Percentiles rank a stretch among this genome's conserved stretches.
These are phyloP conservation scores for Massariosphaeria phaeospora DNA, from an alignment of 495 filamentous ascomycete species.

Conservation along the genomic window DNA sequence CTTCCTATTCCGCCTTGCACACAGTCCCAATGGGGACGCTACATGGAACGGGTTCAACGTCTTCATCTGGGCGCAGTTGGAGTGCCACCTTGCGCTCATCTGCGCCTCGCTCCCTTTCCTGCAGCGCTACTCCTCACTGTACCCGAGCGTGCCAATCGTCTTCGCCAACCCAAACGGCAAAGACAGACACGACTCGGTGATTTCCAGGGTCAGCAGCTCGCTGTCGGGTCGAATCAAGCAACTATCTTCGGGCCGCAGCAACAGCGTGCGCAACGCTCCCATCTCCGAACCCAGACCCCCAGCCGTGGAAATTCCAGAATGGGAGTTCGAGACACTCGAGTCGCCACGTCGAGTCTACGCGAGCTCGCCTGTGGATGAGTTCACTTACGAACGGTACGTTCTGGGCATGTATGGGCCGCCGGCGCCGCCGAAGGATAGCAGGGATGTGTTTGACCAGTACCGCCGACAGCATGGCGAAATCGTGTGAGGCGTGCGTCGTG, in stretches of 20 bases:
- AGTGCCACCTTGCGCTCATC: slow-evolving; percentile 33
- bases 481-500: background rate
- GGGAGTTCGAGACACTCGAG: slow-evolving; percentile 23
- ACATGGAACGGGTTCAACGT: slow-evolving; percentile 34
- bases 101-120: slow-evolving; percentile 32
- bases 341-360: slow-evolving; percentile 2
- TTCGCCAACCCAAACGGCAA: slow-evolving; percentile 6
- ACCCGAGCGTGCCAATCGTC: slow-evolving; percentile 13
- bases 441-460: slow-evolving; percentile 24
- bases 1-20: slow-evolving; percentile 26
- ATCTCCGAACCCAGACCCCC: slow-evolving; percentile 25
- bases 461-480: slow-evolving; percentile 7
- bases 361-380: slow-evolving; percentile 4
- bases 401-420: slow-evolving; percentile 22
- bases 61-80: slow-evolving; percentile 30
- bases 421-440: slow-evolving; percentile 27
- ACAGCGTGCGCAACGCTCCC: background rate
- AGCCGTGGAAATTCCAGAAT: slow-evolving; percentile 25
- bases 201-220: slow-evolving; percentile 21
- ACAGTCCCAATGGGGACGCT: slow-evolving; percentile 26
- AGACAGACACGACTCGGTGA: slow-evolving; percentile 12
- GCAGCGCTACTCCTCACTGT: slow-evolving; percentile 9
- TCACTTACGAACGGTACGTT: slow-evolving; percentile 17
- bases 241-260: background rate
- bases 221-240: slow-evolving; percentile 7